Evolutionary conservation across 2,329 filamentous ascomycete species (phyloP), one percentile per base, ranked within the genome.

Genomic region (Verruconis gallopava): DNA sequence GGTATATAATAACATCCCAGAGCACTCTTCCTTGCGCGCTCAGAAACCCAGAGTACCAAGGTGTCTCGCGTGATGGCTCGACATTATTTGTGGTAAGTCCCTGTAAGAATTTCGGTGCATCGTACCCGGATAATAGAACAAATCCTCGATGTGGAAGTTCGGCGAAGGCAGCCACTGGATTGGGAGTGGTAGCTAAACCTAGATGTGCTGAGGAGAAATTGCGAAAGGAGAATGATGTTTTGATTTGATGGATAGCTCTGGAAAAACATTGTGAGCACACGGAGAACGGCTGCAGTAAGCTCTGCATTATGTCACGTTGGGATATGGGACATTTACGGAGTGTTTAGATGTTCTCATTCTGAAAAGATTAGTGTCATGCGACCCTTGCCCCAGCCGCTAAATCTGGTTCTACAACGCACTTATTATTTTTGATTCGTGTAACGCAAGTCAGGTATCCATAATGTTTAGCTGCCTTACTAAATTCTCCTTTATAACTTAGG

Each of bases 1-100:
- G 38, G 66, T 94, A 95, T 37, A 98, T 69, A 60, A 96, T 93
- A 40, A 86, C 81, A 63, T 98, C 91, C 64, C 89, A 75, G 34
- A 95, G 66, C 6, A 98, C 73, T 44, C 88, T 75, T 33, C 91
- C 91, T 22, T 62, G 61, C 5, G 89, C 85, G 50, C 82, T 93
- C 33, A 98, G 69, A 54, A 98, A 94, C 0, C 79, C 85, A 4
- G 81, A 72, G 61, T 93, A 96, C 58, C 81, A 78, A 3, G 77
- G 79, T 1, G 65, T 61, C 18, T 60, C 12, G 5, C 14, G 5
- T 15, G 22, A 12, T 3, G 30, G 21, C 21, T 42, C 33, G 48
- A 85, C 72, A 48, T 79, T 81, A 48, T 80, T 75, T 1, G 89
- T 94, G 48, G 91, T 74, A 44, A 93, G 75, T 42, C 89, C 88